Evolutionary conservation across 805 yeast species (phyloP).

Genomic region (Pichia cephalocereana): DNA sequence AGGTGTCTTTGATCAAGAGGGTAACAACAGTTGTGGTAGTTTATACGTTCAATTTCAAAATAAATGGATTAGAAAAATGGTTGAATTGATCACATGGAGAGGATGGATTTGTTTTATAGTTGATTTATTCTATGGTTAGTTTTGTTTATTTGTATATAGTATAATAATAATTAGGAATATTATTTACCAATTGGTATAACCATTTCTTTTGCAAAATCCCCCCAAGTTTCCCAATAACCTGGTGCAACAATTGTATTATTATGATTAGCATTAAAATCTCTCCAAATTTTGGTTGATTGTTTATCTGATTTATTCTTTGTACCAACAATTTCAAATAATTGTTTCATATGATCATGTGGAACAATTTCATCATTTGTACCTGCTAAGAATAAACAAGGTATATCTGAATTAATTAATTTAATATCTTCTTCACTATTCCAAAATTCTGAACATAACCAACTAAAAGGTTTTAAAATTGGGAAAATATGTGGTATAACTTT

Average conservation of each 20-base stretch:
- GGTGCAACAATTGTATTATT: constrained; percentile 74
- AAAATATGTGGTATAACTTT: constrained; percentile 67
- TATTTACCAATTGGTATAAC: constrained; percentile 28
- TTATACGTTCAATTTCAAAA: constrained; percentile 16
- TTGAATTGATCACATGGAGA: constrained; percentile 33
- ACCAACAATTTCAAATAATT: constrained; percentile 29
- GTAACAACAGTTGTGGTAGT: constrained; percentile 65
- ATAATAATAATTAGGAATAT: background rate
- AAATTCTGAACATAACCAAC: constrained; percentile 55
- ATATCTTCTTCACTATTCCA: constrained; percentile 76
- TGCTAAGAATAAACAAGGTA: constrained; percentile 64
- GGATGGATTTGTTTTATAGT: constrained; percentile 36
- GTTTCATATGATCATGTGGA: constrained; percentile 76
- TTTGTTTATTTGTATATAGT: background rate
- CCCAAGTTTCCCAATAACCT: constrained; percentile 67
- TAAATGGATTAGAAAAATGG: constrained; percentile 19
- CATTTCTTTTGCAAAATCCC: constrained; percentile 40
- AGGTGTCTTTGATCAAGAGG: constrained; percentile 76
- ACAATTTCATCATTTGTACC: constrained; percentile 83
- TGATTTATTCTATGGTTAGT: constrained; percentile 31
- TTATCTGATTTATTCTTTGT: constrained; percentile 33
- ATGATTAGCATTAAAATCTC: constrained; percentile 58
- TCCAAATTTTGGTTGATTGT: constrained; percentile 41
- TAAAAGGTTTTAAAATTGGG: constrained; percentile 47
- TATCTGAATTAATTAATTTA: constrained; percentile 34